Evolutionary conservation across 495 filamentous ascomycete species (phyloP).

Genomic region (Thermothielavioides terrestris): DNA sequence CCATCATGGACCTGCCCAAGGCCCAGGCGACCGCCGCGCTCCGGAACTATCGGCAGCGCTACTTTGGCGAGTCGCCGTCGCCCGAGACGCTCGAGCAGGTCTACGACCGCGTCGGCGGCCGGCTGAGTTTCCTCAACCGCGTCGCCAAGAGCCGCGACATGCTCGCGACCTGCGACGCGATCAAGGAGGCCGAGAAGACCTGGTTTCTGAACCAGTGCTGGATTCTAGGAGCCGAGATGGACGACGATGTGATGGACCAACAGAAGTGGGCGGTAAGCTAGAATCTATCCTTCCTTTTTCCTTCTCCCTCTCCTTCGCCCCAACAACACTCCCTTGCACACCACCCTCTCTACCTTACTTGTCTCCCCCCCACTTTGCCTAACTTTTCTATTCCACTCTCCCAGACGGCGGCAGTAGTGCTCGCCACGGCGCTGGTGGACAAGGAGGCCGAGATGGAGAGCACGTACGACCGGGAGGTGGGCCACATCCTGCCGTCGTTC

Average conservation of each 20-base stretch:
- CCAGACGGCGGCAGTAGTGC: slow-evolving; percentile 82
- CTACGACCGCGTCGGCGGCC: slow-evolving; percentile 77
- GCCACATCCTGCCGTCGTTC: slow-evolving; percentile 74
- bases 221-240: slow-evolving; percentile 88
- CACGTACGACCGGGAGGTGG: slow-evolving; percentile 52
- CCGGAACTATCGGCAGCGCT: slow-evolving; percentile 61
- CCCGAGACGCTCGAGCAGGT: slow-evolving; percentile 57
- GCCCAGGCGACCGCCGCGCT: slow-evolving; percentile 65
- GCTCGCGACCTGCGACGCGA: slow-evolving; percentile 65
- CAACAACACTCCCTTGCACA: too few relatives aligned
- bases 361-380: background rate
- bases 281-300: background rate
- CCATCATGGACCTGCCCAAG: slow-evolving; percentile 73
- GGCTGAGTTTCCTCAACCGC: slow-evolving; percentile 74
- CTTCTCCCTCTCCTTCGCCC: background rate
- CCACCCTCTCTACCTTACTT: too few relatives aligned
- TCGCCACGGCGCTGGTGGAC: slow-evolving; percentile 83
- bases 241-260: slow-evolving; percentile 98
- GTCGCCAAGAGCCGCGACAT: slow-evolving; percentile 76
- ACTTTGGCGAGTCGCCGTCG: slow-evolving; percentile 50
- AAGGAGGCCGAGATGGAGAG: slow-evolving; percentile 58
- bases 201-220: slow-evolving; percentile 96
- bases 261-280: slow-evolving; percentile 79
- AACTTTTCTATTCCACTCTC: background rate
- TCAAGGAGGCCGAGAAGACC: slow-evolving; percentile 73